A percentile compares a stretch with the other conserved stretches of the same genome.
phyloP scores from a whole-genome alignment of 306 rosid species.

The Pterocarpus santalinus region DNA sequence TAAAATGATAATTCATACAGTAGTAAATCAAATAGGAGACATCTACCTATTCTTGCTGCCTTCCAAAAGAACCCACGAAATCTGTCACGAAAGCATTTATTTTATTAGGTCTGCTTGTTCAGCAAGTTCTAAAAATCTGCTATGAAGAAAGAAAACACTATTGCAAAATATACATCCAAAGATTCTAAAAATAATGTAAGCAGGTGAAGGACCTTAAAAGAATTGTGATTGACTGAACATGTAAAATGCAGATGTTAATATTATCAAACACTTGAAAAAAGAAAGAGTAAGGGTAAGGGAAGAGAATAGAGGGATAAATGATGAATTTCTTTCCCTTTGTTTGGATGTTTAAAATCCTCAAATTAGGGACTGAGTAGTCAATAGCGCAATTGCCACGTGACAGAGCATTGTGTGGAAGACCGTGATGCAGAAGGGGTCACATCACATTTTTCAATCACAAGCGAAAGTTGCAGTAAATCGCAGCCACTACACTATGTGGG shows the following conservation, averaged over 20 bases:
- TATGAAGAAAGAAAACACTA: conserved; percentile 32
- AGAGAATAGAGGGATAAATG: background rate
- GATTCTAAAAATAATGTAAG: conserved; percentile 2
- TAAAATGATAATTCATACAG: conserved; percentile 8
- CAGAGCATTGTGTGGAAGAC: too few relatives aligned
- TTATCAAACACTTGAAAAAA: conserved; percentile 4
- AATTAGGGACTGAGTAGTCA: background rate
- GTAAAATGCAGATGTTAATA: conserved; percentile 24
- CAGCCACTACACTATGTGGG: too few relatives aligned
- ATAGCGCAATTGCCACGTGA: background rate
- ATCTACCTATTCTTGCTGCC: conserved; percentile 74
- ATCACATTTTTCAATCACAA: background rate
- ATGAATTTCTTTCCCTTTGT: conserved; percentile 4
- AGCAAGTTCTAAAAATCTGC: conserved; percentile 1
- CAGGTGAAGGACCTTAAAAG: conserved; percentile 16
- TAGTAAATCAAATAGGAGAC: conserved; percentile 29
- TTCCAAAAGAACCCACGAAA: conserved; percentile 84
- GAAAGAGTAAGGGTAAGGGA: conserved; percentile 1
- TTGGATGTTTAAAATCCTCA: background rate
- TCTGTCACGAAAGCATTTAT: conserved; percentile 51
- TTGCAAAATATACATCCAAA: conserved; percentile 23
- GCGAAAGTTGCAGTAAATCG: background rate
- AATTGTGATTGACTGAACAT: background rate
- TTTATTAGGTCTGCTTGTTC: conserved; percentile 36
- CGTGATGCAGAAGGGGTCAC: background rate